Base-by-base conservation (phyloP, 2,329 filamentous ascomycete genomes). In the Ophiostoma perfectum region DNA sequence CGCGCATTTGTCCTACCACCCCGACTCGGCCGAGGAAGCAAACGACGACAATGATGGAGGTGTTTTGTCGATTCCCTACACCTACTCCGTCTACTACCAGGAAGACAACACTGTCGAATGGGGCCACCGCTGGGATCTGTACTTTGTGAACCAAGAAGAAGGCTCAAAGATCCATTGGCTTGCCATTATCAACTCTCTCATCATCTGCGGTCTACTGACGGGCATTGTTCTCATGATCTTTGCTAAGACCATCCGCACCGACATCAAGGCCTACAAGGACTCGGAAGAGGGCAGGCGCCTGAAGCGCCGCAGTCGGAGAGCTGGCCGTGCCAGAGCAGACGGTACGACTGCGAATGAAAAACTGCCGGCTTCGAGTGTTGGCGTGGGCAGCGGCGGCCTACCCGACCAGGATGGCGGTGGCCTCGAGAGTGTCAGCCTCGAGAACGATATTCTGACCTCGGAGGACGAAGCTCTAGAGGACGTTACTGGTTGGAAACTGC, bases 21-120 rank as follows among this genome's bases (percentile, higher is more conserved):
- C 83, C 0, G 27, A 27, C 27, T 27, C 27, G 27, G 27, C 27
- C 27, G 80, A 85, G 68, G 80, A 81, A 55, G 81, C 83, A 0
- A 39, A 82, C 58, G 85, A 88, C 66, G 80, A 84, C 38, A 85
- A 89, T 58, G 88, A 90, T 69, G 84, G 84, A 39, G 85, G 86
- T 14, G 91, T 82, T 1, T 77, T 95, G 65, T 87, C 84, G 2
- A 89, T 96, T 66, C 91, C 92, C 0, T 96, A 93, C 78, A 91
- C 91, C 0, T 97, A 96, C 78, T 94, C 92, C 3, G 90, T 96
- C 14, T 96, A 95, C 78, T 97, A 93, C 80, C 88, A 91, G 66
- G 90, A 96, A 76, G 91, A 96, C 71, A 85, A 89, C 58, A 86
- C 84, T 27, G 81, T 96, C 66, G 91, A 95, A 72, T 97, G 93